Evolutionary conservation across 306 rosid species (phyloP).

Genomic region (Cicer yamashitae): DNA sequence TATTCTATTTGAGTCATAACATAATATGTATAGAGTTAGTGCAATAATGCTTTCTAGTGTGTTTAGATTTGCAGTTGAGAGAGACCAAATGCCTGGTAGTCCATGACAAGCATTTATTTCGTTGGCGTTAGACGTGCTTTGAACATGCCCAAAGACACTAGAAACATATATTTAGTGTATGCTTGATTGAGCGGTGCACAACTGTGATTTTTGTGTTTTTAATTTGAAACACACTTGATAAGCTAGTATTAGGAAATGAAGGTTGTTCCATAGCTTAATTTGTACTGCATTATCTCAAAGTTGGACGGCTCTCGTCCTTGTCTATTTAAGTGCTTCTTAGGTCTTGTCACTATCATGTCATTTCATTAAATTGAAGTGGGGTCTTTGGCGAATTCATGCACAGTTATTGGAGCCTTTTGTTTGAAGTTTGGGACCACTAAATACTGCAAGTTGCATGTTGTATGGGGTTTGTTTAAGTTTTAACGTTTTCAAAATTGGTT

Average conservation of each 20-base stretch:
- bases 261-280: not conserved
- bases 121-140: not conserved
- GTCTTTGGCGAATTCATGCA: not conserved
- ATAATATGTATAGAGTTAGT: not conserved
- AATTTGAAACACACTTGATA: not conserved
- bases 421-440: slow-evolving; percentile 9
- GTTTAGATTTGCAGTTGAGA: not conserved
- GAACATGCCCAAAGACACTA: not conserved
- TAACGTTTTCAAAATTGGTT: not conserved
- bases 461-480: not conserved
- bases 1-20: no score
- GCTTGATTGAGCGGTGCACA: no score
- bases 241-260: not conserved
- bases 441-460: not conserved
- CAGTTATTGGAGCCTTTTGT: slow-evolving; percentile 18
- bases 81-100: not conserved
- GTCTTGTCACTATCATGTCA: not conserved
- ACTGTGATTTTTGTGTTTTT: no score
- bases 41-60: not conserved
- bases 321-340: not conserved
- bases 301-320: slow-evolving; percentile 3
- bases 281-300: not conserved
- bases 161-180: not conserved
- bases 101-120: not conserved
- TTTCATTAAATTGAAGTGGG: not conserved